Base-by-base conservation (phyloP, 2,329 filamentous ascomycete species). In the Chrysoporthe cubensis region DNA sequence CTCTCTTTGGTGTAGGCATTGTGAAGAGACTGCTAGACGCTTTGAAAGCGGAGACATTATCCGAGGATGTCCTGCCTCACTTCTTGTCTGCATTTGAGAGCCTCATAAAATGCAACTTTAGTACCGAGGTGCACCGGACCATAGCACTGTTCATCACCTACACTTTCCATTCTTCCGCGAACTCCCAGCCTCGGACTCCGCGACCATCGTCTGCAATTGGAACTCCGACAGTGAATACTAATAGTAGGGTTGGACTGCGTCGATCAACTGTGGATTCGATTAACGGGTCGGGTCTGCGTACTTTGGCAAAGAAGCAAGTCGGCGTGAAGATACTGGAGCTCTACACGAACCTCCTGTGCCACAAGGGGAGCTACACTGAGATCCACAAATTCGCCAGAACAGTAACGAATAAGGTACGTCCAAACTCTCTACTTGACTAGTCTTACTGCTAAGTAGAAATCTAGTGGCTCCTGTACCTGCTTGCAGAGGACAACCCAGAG, bases 111-210 rank as follows among this genome's bases (percentile, higher is more conserved):
- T 92, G 90, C 71, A 95, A 92, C 73, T 87, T 94, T 72, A 94
- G 91, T 63, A 90, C 92, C 18, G 93, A 97, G 76, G 90, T 95
- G 37, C 90, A 97, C 75, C 89, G 95, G 46, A 93, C 93, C 2
- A 81, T 99, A 56, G 93, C 96, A 2, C 85, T 98, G 32, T 98
- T 97, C 75, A 91, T 99, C 71, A 97, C 95, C 0, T 99, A 96
- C 77, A 91, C 93, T 6, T 88, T 97, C 70, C 94, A 97, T 75
- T 80, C 84, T 1, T 80, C 85, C 0, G 73, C 82, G 0, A 78
- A 76, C 14, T 85, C 85, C 1, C 72, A 82, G 32, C 78, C 85
- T 11, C 82, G 87, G 59, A 87, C 85, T 1, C 84, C 87, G 0
- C 85, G 81, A 70, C 76, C 83, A 13, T 70, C 75, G 3, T 80